Base-by-base conservation (phyloP, 192 early-diverging fungal genomes). In the Funneliformis geosporum region DNA sequence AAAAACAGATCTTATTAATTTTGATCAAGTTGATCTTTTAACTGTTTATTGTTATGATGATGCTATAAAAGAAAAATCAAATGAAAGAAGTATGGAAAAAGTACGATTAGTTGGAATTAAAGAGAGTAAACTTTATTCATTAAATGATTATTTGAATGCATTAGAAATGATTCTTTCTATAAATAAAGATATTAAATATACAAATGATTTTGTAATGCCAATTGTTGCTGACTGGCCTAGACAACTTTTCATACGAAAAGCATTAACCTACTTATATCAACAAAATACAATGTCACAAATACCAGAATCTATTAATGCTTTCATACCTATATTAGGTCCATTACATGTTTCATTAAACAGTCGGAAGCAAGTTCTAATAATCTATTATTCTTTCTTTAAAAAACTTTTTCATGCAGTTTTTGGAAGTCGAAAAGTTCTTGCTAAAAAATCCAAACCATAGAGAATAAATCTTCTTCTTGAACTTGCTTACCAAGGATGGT, bases 191-290 rank as follows among this genome's bases (percentile, higher is more conserved):
- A 39, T 67, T 67, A 6, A n/a, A 12, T 18, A 46, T 23, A 12
- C 43, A 38, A 43, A 72, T 46, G 16, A 72, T 72, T 11, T 11
- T 47, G 43, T 72, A 27, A 38, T 46, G 25, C 47, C 55, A 39
- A 55, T 75, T 33, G 55, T 75, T 61, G 73, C 59, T 60, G 55
- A 75, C 7, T 75, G 55, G 38, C 38, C 55, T 60, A 27, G 73
- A 14, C 55, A 75, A 44, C 60, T 75, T 60, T 75, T 75, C 16
- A 75, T 75, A 28, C 0, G 71, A 43, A 73, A 73, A 73, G 71
- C 71, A 73, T 73, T 73, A 27, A 23, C 10, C 5, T 39, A 40
- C 9, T 39, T 68, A 9, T n/a, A 73, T 28, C 1, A 33, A 74
- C 50, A 28, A 66, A 12, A 33, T n/a, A 33, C 27, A 10, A 33